phyloP scores from a whole-genome alignment of 23 red algal species.

The Gracilaria gracilis region DNA sequence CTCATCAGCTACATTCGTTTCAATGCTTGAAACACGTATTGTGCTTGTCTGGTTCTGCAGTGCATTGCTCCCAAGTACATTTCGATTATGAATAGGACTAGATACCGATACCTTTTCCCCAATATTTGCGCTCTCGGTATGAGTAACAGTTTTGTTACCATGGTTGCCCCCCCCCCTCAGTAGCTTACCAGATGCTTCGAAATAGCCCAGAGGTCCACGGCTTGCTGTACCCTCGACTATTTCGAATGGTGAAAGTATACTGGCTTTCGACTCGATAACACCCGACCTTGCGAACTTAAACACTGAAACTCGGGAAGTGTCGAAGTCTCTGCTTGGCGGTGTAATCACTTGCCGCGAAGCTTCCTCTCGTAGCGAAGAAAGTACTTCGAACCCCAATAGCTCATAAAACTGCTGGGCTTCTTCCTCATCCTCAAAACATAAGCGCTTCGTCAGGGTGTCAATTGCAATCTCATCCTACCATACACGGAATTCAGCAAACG shows the following conservation, averaged over 20 bases:
- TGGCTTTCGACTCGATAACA: conserved; percentile 21
- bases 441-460: not conserved
- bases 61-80: not conserved
- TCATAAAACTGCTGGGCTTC: conserved; percentile 34
- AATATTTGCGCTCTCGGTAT: not conserved
- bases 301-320: conserved; percentile 4
- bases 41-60: not conserved
- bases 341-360: conserved; percentile 1
- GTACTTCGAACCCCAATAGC: conserved; percentile 2
- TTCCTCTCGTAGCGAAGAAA: conserved; percentile 9
- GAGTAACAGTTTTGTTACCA: not conserved
- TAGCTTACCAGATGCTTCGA: not conserved
- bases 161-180: too few relatives aligned
- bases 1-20: not conserved
- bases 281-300: not conserved
- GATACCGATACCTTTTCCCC: not conserved
- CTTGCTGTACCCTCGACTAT: not conserved
- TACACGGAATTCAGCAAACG: conserved; percentile 25
- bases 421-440: conserved; percentile 51
- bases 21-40: not conserved
- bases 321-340: conserved; percentile 28
- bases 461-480: conserved; percentile 43
- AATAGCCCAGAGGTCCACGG: too few relatives aligned
- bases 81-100: too few relatives aligned
- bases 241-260: not conserved